phyloP scores from a whole-genome alignment of 2,329 filamentous ascomycete genomes.

The Ilyonectria robusta region DNA sequence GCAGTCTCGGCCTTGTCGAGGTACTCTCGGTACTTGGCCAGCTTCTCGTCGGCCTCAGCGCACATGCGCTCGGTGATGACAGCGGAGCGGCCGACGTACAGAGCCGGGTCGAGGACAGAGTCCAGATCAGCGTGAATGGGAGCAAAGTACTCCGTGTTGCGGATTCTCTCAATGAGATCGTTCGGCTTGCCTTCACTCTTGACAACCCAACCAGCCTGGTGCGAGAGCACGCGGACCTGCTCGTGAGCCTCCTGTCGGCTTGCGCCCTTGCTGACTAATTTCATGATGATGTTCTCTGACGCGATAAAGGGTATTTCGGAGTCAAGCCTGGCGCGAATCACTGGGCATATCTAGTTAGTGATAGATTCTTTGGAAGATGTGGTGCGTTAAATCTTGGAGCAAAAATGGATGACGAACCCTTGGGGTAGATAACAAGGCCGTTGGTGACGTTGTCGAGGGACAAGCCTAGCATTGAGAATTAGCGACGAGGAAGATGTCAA shows the following conservation, averaged over 20 bases:
- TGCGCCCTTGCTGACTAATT: conserved; percentile 30
- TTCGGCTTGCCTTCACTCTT: conserved; percentile 39
- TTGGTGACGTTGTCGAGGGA: conserved; percentile 39
- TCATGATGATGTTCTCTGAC: conserved; percentile 42
- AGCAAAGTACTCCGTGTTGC: conserved; percentile 40
- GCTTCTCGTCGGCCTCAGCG: conserved; percentile 34
- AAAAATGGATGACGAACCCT: neutral
- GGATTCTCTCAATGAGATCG: conserved; percentile 38
- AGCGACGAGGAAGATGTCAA: neutral
- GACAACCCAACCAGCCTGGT: conserved; percentile 35
- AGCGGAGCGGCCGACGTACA: conserved; percentile 35
- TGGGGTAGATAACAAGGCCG: conserved; percentile 40
- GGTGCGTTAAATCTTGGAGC: neutral
- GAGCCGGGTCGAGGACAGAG: conserved; percentile 32
- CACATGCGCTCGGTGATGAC: conserved; percentile 37
- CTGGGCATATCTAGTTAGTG: neutral
- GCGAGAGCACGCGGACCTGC: conserved; percentile 40
- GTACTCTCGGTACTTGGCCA: conserved; percentile 30
- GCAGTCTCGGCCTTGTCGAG: conserved; percentile 33
- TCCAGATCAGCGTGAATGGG: conserved; percentile 40
- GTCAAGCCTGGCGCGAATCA: conserved; percentile 26
- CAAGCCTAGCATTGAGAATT: neutral
- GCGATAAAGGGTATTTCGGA: conserved; percentile 38
- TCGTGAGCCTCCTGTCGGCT: conserved; percentile 42
- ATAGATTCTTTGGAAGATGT: neutral